Evolutionary conservation across 2,329 filamentous ascomycete genomes (phyloP), one percentile per base, ranked within the genome.

Genomic region (Ophiocordyceps camponoti-saundersi): DNA sequence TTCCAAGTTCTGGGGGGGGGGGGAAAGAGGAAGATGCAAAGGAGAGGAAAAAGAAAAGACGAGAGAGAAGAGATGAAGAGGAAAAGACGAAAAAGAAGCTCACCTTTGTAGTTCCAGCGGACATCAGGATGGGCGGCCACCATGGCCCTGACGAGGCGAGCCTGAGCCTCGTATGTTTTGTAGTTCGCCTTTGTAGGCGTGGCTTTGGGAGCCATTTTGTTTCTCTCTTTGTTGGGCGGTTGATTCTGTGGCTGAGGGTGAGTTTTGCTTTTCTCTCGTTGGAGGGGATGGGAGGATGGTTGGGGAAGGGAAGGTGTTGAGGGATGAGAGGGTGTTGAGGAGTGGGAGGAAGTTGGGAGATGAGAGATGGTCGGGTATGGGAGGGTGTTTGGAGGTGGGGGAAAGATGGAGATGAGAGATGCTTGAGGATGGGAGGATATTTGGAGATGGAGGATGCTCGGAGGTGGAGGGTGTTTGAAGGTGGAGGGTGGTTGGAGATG

Each of bases 91-190:
- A 34, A 16, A 8, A 18, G 40, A 21, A 5, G 54, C 73, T 64
- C 69, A 82, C 78, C 75, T 55, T 72, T 74, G 59, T 74, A 80
- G 57, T 81, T 75, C 46, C 79, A 70, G 50, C 71, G 75, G 0
- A 73, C 55, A 0, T 65, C 63, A 0, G 71, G 71, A 47, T 75
- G 68, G 3, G 75, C 73, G 0, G 77, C 78, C 0, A 82, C 62
- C 22, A 81, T 71, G 6, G 78, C 77, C 1, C 75, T 71, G 3
- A 81, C 65, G 34, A 82, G 70, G 43, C 78, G 75, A 20, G 71
- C 69, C 52, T 77, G 74, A 0, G 72, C 67, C 58, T 81, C 77
- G 56, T 77, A 79, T 2, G 66, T 68, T 51, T 71, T 73, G 63
- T 79, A 81, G 53, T 77, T 79, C 15, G 72, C 67, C 47, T 68